Conservation (phyloP, 768 basidiomycete species). For the Stropharia rugosoannulata region DNA sequence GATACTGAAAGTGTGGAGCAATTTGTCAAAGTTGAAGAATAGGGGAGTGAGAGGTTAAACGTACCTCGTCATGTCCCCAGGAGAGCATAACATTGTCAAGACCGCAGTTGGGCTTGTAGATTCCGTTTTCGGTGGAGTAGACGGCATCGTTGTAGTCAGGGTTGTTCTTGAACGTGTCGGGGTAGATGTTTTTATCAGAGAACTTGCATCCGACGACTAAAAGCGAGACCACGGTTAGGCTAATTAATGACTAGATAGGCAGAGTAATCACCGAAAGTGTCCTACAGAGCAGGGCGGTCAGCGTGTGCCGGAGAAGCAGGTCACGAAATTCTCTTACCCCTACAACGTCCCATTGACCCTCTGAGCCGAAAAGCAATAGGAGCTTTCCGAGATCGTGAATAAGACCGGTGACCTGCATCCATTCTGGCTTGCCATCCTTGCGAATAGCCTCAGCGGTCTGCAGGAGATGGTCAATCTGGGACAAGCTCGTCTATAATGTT, state of each 20-base stretch:
- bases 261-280: slow-evolving; percentile 38
- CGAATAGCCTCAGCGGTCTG: slow-evolving; percentile 93
- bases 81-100: slow-evolving; percentile 86
- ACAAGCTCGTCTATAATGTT: slow-evolving; percentile 57
- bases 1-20: slow-evolving; percentile 49
- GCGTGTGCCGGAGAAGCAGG: slow-evolving; percentile 3
- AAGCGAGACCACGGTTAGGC: background rate
- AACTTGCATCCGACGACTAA: slow-evolving; percentile 84
- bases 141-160: slow-evolving; percentile 65
- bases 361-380: slow-evolving; percentile 76
- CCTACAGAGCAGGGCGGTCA: slow-evolving; percentile 25
- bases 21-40: slow-evolving; percentile 3
- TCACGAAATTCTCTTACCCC: slow-evolving; percentile 50
- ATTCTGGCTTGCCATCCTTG: slow-evolving; percentile 83
- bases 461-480: slow-evolving; percentile 89
- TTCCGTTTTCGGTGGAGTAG: slow-evolving; percentile 71
- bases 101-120: slow-evolving; percentile 78
- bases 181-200: slow-evolving; percentile 82
- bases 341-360: slow-evolving; percentile 95
- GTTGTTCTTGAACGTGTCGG: slow-evolving; percentile 73
- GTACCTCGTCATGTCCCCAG: slow-evolving; percentile 90
- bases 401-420: slow-evolving; percentile 89
- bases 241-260: background rate
- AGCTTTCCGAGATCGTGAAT: slow-evolving; percentile 92
- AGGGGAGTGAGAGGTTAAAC: slow-evolving; percentile 20